Base-by-base conservation (phyloP, 495 filamentous ascomycete species). In the Aspergillus ostianus region DNA sequence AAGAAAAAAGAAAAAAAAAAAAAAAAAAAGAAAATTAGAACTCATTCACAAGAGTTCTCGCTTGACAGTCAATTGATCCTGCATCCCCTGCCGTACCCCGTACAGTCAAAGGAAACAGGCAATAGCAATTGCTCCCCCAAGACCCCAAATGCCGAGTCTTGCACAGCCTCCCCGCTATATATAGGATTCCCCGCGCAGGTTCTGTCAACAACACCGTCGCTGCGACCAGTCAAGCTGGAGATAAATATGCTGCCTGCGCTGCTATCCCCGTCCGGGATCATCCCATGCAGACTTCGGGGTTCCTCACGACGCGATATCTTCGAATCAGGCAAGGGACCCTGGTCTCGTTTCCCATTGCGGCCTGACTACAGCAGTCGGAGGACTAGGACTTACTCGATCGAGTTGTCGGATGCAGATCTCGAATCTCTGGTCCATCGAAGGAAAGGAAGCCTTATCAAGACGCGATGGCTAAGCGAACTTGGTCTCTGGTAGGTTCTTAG, bases 101-200 rank as follows among this genome's bases (percentile, higher is more conserved):
- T 26, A 26, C 23, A 26, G 23, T 26, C 2, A 4, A 26, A 26
- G 23, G 23, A 26, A 26, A 26, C 23, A 26, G 23, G 23, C 4
- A 26, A 26, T 26, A 4, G 23, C 23, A 26, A 26, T 26, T 26
- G 23, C 4, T 26, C 2, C 23, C 4, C 23, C 23, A 26, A 26
- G 23, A 26, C 23, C 4, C 4, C 23, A 4, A 4, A 4, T 26
- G 23, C 58, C 36, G 53, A 27, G 29, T 51, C 48, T 17, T 51
- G 62, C 62, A 55, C 62, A 57, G 62, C 62, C 62, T 55, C 26
- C 47, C 48, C 36, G 51, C 55, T 58, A 57, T 63, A 63, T 59
- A 55, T 52, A 58, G 49, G 29, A 18, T 26, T 12, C 3, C 23
- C 23, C 17, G 21, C 26, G 27, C 41, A 48, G 50, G 49, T 53